Evolutionary conservation across 2,329 filamentous ascomycete genomes (phyloP).

Genomic region (Colletotrichum shisoi): DNA sequence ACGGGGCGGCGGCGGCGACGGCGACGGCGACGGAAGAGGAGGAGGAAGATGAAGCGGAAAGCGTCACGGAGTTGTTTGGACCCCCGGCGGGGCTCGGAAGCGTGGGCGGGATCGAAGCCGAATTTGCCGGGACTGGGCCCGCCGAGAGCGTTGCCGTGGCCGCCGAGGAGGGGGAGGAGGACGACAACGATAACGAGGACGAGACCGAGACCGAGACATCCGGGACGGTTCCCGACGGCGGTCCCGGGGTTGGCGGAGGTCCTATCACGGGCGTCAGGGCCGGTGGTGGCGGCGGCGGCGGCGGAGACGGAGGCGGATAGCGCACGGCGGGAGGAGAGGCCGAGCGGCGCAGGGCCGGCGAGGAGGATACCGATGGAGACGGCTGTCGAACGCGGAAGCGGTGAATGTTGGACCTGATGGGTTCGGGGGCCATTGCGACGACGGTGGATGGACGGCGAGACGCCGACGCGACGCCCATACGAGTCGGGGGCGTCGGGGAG

Average conservation of each 20-base stretch:
- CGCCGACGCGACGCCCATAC: slow-evolving; percentile 30
- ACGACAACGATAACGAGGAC: no score
- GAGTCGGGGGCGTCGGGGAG: slow-evolving; percentile 16
- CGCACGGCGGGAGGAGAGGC: slow-evolving; percentile 38
- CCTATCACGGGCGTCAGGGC: background rate
- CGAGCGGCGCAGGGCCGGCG: slow-evolving; percentile 40
- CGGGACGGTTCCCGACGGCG: background rate
- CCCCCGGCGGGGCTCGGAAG: slow-evolving; percentile 10
- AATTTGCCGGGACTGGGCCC: background rate
- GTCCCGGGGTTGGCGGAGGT: slow-evolving; percentile 6
- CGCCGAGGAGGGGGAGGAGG: slow-evolving; percentile 1
- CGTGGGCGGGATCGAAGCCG: slow-evolving; percentile 12
- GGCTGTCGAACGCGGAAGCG: slow-evolving; percentile 44
- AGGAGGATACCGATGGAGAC: slow-evolving; percentile 38
- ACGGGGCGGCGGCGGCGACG: slow-evolving; percentile 43
- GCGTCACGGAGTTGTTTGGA: background rate
- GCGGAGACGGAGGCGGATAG: background rate
- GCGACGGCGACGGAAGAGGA: slow-evolving; percentile 27
- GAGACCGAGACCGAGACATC: slow-evolving; percentile 7
- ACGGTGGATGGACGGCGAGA: slow-evolving; percentile 24
- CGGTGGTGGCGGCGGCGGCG: background rate
- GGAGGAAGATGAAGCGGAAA: slow-evolving; percentile 42
- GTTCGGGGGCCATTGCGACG: slow-evolving; percentile 38
- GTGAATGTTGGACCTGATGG: slow-evolving; percentile 43
- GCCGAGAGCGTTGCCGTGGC: background rate